These are phyloP conservation scores for Daldinia sp. DNA, from an alignment of 2,329 filamentous ascomycete genomes.

Conservation along the genomic window DNA sequence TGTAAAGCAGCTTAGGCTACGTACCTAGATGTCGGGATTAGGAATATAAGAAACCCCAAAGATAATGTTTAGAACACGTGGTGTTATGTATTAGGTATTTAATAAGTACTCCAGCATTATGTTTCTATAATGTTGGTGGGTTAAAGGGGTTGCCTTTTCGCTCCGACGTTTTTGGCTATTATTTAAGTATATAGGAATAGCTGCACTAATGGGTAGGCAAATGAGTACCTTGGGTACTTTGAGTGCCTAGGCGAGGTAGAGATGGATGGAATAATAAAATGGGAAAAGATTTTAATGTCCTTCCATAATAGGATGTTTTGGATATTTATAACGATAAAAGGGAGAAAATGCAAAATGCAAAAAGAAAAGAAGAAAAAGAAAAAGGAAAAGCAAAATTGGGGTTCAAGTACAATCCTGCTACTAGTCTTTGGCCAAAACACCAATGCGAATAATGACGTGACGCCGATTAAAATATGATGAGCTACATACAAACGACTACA, in stretches of 20 bases:
- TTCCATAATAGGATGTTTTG: background rate
- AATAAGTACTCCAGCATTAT: background rate
- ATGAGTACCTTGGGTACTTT: no score
- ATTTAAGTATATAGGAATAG: background rate
- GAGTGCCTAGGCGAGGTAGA: no score
- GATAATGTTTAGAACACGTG: background rate
- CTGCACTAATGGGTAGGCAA: background rate
- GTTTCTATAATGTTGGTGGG: background rate
- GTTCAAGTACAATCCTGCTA: background rate
- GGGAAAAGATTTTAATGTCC: background rate
- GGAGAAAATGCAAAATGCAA: background rate
- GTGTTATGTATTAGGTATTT: constrained; percentile 1
- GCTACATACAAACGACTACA: background rate
- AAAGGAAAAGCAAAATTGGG: background rate
- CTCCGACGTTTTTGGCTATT: background rate
- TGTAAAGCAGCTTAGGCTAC: constrained; percentile 56
- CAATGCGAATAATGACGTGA: background rate
- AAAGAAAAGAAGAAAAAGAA: background rate
- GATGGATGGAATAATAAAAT: background rate
- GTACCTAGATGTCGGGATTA: background rate
- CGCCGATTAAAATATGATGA: background rate
- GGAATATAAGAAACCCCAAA: background rate
- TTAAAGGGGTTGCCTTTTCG: background rate
- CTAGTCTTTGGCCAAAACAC: background rate
- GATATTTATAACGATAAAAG: background rate